phyloP scores from a whole-genome alignment of 2,329 filamentous ascomycete species.

The Daldinia sp. region DNA sequence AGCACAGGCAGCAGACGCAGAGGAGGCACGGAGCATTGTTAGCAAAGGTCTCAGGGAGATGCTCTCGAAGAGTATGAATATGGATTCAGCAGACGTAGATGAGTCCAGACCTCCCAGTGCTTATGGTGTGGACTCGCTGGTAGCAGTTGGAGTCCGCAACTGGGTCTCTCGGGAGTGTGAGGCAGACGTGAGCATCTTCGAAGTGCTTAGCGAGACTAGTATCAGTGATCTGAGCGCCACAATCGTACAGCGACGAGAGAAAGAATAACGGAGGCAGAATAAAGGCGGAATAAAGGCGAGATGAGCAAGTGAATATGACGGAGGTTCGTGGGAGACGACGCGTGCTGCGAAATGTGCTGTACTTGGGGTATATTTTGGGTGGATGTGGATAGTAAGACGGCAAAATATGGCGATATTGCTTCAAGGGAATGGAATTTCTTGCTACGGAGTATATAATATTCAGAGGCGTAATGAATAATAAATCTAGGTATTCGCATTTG shows the following conservation, averaged over 20 bases:
- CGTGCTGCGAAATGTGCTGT: no score
- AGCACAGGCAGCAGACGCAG: conserved; percentile 41
- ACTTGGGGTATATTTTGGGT: no score
- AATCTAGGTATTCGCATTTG: no score
- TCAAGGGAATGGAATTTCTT: neutral
- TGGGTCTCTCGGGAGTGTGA: conserved; percentile 62
- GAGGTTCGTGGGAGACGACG: no score
- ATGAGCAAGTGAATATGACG: neutral
- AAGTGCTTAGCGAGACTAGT: conserved; percentile 60
- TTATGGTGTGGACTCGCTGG: conserved; percentile 66
- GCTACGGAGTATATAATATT: no score
- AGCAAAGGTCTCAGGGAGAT: conserved; percentile 55
- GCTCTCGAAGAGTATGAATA: conserved; percentile 60
- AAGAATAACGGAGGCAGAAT: neutral
- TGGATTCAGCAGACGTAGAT: conserved; percentile 61
- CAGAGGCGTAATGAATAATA: no score
- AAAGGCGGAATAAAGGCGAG: neutral
- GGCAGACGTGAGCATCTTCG: conserved; percentile 61
- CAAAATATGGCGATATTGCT: neutral
- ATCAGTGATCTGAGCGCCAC: conserved; percentile 54
- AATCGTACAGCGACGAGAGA: conserved; percentile 51
- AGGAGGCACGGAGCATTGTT: conserved; percentile 53
- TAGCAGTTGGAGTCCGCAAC: conserved; percentile 65
- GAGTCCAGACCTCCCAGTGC: conserved; percentile 55
- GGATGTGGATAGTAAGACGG: neutral